These are phyloP conservation scores for Cicer judaicum DNA, from an alignment of 306 rosid genomes.

Conservation along the genomic window DNA sequence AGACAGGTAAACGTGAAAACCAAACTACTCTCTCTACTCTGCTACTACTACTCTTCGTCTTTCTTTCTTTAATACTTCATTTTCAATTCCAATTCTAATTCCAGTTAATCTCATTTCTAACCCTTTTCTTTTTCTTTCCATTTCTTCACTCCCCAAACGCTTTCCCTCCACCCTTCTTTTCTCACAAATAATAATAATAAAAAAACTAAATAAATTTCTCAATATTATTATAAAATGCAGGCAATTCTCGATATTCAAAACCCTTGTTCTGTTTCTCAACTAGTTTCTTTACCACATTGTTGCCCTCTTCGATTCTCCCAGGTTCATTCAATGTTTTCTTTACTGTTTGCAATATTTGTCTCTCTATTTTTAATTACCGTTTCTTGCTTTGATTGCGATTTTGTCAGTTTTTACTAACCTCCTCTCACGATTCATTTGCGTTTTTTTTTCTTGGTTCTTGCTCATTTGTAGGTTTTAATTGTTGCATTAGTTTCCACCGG, in stretches of 20 bases:
- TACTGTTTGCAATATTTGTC: not conserved
- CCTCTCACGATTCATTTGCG: not conserved
- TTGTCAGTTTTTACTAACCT: not conserved
- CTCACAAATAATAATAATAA: not conserved
- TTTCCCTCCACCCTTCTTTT: slow-evolving; percentile 2
- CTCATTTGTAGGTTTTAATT: slow-evolving; percentile 15
- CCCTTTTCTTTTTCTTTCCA: not conserved
- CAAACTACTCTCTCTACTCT: not conserved
- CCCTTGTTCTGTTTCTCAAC: slow-evolving; percentile 8
- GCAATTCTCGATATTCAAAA: not conserved
- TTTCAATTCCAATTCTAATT: not conserved
- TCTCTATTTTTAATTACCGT: not conserved
- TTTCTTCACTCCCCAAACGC: not conserved
- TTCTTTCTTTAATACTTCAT: not conserved
- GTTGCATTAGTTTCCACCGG: not conserved
- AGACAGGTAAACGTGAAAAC: not conserved
- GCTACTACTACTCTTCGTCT: not conserved
- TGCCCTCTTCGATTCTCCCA: not conserved
- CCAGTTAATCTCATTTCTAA: not conserved
- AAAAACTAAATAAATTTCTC: no score
- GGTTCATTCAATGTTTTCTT: slow-evolving; percentile 23
- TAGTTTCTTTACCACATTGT: slow-evolving; percentile 22
- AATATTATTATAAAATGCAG: not conserved
- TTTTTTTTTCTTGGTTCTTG: not conserved
- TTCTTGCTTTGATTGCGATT: slow-evolving; percentile 5